Conservation (phyloP, 163 green algal species). For the Prototheca stagnorum region DNA sequence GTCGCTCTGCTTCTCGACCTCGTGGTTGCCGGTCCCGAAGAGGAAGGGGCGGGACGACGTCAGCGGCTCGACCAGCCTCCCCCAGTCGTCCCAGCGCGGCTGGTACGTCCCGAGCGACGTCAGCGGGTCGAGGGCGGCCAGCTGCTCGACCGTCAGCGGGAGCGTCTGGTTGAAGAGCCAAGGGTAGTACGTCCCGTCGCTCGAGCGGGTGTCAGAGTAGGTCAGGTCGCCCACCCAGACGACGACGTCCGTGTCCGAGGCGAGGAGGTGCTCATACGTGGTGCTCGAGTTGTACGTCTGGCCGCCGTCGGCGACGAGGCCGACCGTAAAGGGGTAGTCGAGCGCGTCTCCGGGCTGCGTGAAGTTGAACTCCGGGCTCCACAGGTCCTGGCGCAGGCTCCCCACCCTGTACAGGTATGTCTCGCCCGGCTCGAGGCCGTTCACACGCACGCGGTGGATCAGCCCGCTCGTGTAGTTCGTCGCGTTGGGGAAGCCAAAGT, state of each 20-base stretch:
- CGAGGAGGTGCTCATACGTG: neutral
- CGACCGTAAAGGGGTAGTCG: neutral
- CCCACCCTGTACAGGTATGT: conserved; percentile 1
- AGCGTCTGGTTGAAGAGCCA: neutral
- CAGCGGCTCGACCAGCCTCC: neutral
- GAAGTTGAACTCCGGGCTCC: conserved; percentile 1
- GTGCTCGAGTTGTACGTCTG: conserved; percentile 8
- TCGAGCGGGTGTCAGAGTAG: neutral
- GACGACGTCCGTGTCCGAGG: conserved; percentile 1
- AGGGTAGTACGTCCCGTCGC: neutral
- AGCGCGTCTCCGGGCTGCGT: neutral
- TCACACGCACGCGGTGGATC: neutral
- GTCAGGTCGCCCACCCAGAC: conserved; percentile 4
- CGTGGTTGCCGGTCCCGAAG: conserved; percentile 5
- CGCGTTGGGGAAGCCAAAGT: neutral
- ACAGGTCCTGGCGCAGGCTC: neutral
- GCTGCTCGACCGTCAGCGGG: too few relatives aligned
- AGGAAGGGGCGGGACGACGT: neutral
- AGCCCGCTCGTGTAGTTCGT: neutral
- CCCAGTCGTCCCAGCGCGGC: conserved; percentile 5
- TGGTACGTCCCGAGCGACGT: neutral
- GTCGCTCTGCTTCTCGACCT: neutral
- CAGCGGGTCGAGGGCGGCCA: too few relatives aligned
- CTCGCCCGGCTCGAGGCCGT: neutral
- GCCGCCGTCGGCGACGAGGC: conserved; percentile 1